phyloP scores from a whole-genome alignment of 2,329 filamentous ascomycete genomes.

The Hymenoscyphus occultus region DNA sequence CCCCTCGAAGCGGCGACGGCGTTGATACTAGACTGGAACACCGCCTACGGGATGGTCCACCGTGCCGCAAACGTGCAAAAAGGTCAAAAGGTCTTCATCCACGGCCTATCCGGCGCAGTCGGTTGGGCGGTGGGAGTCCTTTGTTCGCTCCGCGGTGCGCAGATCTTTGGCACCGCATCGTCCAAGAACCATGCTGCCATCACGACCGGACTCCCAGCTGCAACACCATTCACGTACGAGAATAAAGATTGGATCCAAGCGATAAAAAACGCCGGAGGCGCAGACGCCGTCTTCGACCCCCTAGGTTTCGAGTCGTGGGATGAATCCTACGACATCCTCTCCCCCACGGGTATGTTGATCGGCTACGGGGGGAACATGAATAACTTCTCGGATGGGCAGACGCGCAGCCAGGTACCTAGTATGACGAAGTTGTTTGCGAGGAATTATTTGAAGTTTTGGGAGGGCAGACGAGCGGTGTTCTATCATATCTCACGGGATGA shows the following conservation, averaged over 20 bases:
- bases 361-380: slow-evolving; percentile 14
- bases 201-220: neutral
- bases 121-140: slow-evolving; percentile 9
- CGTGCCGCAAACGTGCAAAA: slow-evolving; percentile 1
- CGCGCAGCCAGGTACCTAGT: neutral
- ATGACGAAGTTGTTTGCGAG: slow-evolving; percentile 11
- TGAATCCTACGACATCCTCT: slow-evolving; percentile 11
- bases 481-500: slow-evolving; percentile 12
- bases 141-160: slow-evolving; percentile 7
- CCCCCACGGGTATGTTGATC: neutral
- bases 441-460: slow-evolving; percentile 16
- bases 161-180: slow-evolving; percentile 12
- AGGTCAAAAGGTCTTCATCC: slow-evolving; percentile 14
- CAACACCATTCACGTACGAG: slow-evolving; percentile 12
- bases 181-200: slow-evolving; percentile 11
- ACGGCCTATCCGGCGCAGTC: slow-evolving; percentile 11
- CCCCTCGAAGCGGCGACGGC: slow-evolving; percentile 6
- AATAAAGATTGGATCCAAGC: slow-evolving; percentile 15
- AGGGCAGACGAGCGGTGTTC: slow-evolving; percentile 7
- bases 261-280: slow-evolving; percentile 10
- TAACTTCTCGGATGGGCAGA: neutral
- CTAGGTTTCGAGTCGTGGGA: slow-evolving; percentile 16
- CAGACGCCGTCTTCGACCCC: slow-evolving; percentile 10
- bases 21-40: slow-evolving; percentile 13
- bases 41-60: slow-evolving; percentile 12